Evolutionary conservation across 495 filamentous ascomycete species (phyloP), one percentile per base, ranked within the genome.

Genomic region (Mytilinidion resinicola): DNA sequence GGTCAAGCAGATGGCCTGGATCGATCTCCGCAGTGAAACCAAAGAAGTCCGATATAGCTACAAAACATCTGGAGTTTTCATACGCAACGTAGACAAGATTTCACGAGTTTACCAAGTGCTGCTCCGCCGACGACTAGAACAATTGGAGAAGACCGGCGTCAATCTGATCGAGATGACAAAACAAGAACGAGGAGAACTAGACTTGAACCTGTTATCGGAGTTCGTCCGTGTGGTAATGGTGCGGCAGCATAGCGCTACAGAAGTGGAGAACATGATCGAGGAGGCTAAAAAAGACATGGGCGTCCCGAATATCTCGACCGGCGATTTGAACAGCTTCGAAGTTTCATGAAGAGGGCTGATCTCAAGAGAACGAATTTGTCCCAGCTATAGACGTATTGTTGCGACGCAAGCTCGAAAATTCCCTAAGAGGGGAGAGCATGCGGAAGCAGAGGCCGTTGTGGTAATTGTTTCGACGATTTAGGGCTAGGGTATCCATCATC

Each of bases 191-290:
- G 52, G 21, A 11, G 57, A 63, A 14, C 8, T 67, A 21, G 34
- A 43, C 17, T 30, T 67, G 20, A 58, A 67, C 30, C 25, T 61
- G 9, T n/a, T 67, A 20, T 63, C 64, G 15, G 64, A 67, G 34
- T 61, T 67, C 19, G 36, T 63, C 15, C 60, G 64, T 17, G 61
- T 63, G 11, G 44, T 67, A 14, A 37, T 67, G 49, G 61, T 59
- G 35, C 56, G 60, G 4, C 48, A 57, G 12, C 21, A 58, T 34
- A 12, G 47, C 9, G 38, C 64, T 20, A 57, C 51, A 25, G 53
- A 39, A n/a, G 57, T 67, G 14, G 64, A 67, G 42, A 49, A 17
- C 19, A 57, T 63, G 56, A 63, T 67, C 35, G 56, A 67, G 14
- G 37, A 63, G 47, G 64, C 57, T 10, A 67, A 63, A 49, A 19